Evolutionary conservation across 2,329 filamentous ascomycete species (phyloP).

Genomic region (Huntiella omanensis): DNA sequence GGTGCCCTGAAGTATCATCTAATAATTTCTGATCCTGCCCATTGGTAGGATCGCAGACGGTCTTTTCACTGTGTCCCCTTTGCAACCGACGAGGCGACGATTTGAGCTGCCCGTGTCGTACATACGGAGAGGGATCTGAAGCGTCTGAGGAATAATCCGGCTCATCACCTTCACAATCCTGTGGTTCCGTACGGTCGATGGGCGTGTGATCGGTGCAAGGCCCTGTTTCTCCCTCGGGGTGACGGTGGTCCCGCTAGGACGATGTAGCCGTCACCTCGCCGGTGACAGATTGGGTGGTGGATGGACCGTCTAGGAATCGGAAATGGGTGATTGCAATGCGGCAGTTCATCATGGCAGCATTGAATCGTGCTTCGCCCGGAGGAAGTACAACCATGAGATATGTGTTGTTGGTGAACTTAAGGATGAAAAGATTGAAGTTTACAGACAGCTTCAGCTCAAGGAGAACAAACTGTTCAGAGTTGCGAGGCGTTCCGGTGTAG

Average conservation of each 20-base stretch:
- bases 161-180: neutral
- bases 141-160: no score
- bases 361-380: conserved; percentile 79
- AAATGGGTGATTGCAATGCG: conserved; percentile 74
- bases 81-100: no score
- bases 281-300: conserved; percentile 2
- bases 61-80: no score
- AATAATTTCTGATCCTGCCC: no score
- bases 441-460: conserved; percentile 62
- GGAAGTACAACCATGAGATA: conserved; percentile 87
- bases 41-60: no score
- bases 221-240: neutral
- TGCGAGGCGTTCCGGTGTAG: conserved; percentile 63
- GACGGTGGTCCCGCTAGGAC: conserved; percentile 10
- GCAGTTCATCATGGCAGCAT: conserved; percentile 77
- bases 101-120: no score
- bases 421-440: conserved; percentile 82
- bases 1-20: no score
- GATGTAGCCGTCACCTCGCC: conserved; percentile 3
- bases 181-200: neutral
- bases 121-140: no score
- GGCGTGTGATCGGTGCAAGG: neutral
- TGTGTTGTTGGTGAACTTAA: conserved; percentile 92
- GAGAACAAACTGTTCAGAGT: conserved; percentile 61
- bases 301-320: conserved; percentile 39